These are phyloP conservation scores for Poronia punctata DNA, from an alignment of 495 filamentous ascomycete genomes.

Conservation along the genomic window DNA sequence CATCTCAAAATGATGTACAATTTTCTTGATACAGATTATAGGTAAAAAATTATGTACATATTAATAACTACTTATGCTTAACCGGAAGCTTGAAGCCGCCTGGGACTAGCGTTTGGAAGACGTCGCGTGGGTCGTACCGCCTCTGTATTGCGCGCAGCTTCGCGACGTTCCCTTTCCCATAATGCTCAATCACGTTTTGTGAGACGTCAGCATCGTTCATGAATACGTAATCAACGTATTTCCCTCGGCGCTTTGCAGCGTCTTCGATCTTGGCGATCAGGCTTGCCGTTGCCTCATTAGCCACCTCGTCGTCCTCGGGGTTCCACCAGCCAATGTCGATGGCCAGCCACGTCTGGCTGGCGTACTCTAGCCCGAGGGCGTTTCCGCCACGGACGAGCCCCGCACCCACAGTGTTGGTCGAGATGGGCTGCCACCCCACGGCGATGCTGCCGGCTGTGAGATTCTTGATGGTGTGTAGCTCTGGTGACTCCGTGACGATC, in stretches of 20 bases:
- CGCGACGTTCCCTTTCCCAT: constrained; percentile 20
- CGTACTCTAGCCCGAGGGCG: constrained; percentile 18
- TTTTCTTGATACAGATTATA: too few relatives aligned
- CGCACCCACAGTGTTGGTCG: constrained; percentile 14
- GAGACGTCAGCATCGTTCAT: constrained; percentile 20
- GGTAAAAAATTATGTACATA: too few relatives aligned
- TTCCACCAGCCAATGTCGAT: constrained; percentile 20
- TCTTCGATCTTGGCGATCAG: constrained; percentile 17
- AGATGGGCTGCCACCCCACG: constrained; percentile 23
- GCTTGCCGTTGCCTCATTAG: constrained; percentile 13
- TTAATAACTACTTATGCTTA: not conserved
- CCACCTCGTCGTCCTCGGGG: constrained; percentile 13
- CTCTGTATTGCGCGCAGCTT: constrained; percentile 18
- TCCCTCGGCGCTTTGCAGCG: constrained; percentile 10
- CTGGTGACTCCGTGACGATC: constrained; percentile 16
- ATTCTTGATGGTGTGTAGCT: constrained; percentile 15
- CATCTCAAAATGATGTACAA: too few relatives aligned
- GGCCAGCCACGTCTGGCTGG: constrained; percentile 23
- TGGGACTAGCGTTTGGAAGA: constrained; percentile 24
- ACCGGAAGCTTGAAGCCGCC: constrained; percentile 28
- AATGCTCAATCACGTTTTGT: constrained; percentile 18
- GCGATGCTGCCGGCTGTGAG: constrained; percentile 21
- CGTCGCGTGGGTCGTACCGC: constrained; percentile 25
- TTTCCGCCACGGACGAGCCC: constrained; percentile 17
- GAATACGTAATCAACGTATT: constrained; percentile 20